These are phyloP conservation scores for Peniophora sp. DNA, from an alignment of 1,284 basidiomycete species.

Conservation along the genomic window DNA sequence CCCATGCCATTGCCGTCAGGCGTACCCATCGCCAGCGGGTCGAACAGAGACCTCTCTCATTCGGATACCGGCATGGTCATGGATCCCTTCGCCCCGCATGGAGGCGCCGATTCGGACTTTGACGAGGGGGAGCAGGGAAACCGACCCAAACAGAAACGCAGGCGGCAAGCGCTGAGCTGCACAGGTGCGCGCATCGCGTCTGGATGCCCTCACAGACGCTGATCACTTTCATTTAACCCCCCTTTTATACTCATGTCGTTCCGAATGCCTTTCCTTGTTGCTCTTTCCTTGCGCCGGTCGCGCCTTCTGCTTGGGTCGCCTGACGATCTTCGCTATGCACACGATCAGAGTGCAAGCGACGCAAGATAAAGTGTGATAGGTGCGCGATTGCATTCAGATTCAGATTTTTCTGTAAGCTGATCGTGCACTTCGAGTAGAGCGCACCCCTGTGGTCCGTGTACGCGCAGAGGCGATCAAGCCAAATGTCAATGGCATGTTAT, in stretches of 20 bases:
- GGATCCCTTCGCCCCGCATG: constrained; percentile 11
- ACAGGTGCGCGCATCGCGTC: constrained; percentile 45
- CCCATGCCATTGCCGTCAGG: not conserved
- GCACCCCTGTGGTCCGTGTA: constrained; percentile 51
- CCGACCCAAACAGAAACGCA: constrained; percentile 62
- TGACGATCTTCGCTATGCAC: constrained; percentile 7
- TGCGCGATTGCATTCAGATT: constrained; percentile 14
- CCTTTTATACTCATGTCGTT: not conserved
- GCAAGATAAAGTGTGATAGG: constrained; percentile 59
- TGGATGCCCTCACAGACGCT: not conserved
- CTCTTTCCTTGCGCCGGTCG: constrained; percentile 2
- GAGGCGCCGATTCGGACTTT: constrained; percentile 34
- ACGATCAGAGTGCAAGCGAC: constrained; percentile 44
- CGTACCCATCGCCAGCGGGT: not conserved
- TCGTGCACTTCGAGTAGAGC: constrained; percentile 23
- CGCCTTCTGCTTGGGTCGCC: constrained; percentile 2
- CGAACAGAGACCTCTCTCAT: constrained; percentile 1
- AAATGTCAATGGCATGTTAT: constrained; percentile 53
- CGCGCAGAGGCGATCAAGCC: constrained; percentile 41
- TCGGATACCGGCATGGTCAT: constrained; percentile 1
- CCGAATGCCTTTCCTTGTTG: not conserved
- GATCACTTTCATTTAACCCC: not conserved
- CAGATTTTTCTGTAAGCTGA: constrained; percentile 1
- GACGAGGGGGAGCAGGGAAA: constrained; percentile 41
- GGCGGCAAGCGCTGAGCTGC: constrained; percentile 68